Percentiles rank a stretch among this genome's conserved stretches.
These are phyloP conservation scores for Laetiporus sulphureus DNA, from an alignment of 1,284 basidiomycete species.

Conservation along the genomic window DNA sequence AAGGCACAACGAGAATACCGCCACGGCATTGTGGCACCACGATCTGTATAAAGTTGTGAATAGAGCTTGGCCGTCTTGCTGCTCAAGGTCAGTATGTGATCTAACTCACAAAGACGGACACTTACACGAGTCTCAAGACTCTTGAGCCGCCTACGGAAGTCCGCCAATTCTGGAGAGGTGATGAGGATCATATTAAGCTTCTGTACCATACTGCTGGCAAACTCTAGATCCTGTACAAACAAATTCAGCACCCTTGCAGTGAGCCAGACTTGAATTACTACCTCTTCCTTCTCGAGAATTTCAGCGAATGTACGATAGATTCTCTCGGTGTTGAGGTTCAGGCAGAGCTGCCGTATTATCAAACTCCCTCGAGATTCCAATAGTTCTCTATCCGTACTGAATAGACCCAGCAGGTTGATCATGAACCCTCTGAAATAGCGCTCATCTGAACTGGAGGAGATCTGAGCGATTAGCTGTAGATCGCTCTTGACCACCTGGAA, in stretches of 20 bases:
- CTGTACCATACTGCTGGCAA: constrained; percentile 95
- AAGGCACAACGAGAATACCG: constrained; percentile 93
- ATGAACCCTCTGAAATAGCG: constrained; percentile 95
- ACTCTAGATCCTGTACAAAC: constrained; percentile 77
- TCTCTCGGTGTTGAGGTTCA: constrained; percentile 91
- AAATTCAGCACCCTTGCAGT: background rate
- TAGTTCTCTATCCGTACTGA: constrained; percentile 89
- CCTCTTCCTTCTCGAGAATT: constrained; percentile 96
- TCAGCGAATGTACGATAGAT: constrained; percentile 97
- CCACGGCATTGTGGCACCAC: constrained; percentile 98
- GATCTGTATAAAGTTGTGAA: constrained; percentile 93
- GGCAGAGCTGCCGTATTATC: constrained; percentile 93
- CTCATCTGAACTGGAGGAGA: constrained; percentile 91
- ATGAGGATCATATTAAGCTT: constrained; percentile 97
- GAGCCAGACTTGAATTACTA: constrained; percentile 28
- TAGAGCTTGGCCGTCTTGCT: constrained; percentile 91
- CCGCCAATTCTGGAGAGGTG: constrained; percentile 91
- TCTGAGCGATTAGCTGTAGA: constrained; percentile 92
- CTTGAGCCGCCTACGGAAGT: constrained; percentile 90
- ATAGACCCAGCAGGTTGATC: constrained; percentile 90
- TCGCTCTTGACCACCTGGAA: constrained; percentile 89
- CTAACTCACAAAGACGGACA: constrained; percentile 6
- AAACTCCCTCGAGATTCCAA: constrained; percentile 91
- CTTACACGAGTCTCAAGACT: constrained; percentile 88
- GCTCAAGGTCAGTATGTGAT: constrained; percentile 7